These are phyloP conservation scores for Anthostomella pinea DNA, from an alignment of 2,329 filamentous ascomycete genomes.

Conservation along the genomic window DNA sequence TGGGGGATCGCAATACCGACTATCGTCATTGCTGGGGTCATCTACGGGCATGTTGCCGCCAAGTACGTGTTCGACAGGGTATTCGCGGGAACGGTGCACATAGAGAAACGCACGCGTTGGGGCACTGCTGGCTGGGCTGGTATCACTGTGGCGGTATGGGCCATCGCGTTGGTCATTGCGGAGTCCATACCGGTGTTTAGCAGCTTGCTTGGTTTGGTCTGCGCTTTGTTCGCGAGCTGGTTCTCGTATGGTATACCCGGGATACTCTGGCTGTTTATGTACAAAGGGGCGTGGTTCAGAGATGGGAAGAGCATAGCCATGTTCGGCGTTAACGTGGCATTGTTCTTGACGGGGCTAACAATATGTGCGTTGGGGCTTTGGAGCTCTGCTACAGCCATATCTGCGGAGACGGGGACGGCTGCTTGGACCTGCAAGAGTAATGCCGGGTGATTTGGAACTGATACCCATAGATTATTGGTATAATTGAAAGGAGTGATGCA, in stretches of 20 bases:
- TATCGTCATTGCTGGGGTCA: constrained; percentile 68
- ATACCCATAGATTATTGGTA: too few relatives aligned
- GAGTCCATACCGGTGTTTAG: constrained; percentile 69
- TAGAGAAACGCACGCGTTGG: constrained; percentile 47
- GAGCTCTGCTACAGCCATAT: constrained; percentile 38
- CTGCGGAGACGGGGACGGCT: constrained; percentile 25
- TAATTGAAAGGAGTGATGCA: too few relatives aligned
- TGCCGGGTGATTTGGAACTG: too few relatives aligned
- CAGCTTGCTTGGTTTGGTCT: constrained; percentile 61
- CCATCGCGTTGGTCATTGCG: constrained; percentile 64
- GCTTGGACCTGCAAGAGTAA: constrained; percentile 38
- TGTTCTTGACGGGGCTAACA: constrained; percentile 34
- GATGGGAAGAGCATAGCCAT: constrained; percentile 29
- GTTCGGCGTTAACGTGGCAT: constrained; percentile 31
- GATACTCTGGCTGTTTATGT: constrained; percentile 47
- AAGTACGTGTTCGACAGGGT: constrained; percentile 65
- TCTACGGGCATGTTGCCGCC: constrained; percentile 64
- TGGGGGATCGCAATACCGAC: constrained; percentile 68
- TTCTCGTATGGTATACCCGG: constrained; percentile 56
- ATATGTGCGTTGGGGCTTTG: constrained; percentile 39
- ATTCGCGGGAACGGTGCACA: constrained; percentile 57
- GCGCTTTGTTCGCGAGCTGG: constrained; percentile 63
- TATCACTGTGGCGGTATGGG: constrained; percentile 55
- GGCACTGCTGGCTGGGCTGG: constrained; percentile 57
- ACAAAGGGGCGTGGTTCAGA: constrained; percentile 40